Percentiles rank a stretch among this genome's conserved stretches.
Evolutionary conservation across 345 rosid genomes (phyloP).

Genomic region (Noccaea bulbosa): DNA sequence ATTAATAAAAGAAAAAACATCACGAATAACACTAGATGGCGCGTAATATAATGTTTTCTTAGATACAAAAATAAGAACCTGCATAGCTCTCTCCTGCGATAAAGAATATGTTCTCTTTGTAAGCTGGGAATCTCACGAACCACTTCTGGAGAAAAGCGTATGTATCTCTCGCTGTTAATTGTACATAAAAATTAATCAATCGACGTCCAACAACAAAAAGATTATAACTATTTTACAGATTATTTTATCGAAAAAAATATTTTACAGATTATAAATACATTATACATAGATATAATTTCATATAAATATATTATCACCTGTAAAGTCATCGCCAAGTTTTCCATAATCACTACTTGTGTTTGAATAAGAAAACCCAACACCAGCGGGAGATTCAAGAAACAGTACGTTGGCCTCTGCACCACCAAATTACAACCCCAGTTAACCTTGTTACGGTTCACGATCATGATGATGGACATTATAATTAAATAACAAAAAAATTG

Average conservation of each 20-base stretch:
- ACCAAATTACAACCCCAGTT: slow-evolving; percentile 29
- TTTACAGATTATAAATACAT: not conserved
- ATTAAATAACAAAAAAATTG: not conserved
- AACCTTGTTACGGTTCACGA: not conserved
- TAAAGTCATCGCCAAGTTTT: slow-evolving; percentile 63
- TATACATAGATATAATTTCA: not conserved
- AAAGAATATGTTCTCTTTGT: slow-evolving; percentile 54
- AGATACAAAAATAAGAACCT: slow-evolving; percentile 44
- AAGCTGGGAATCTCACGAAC: slow-evolving; percentile 73
- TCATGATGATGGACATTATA: not conserved
- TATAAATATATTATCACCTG: slow-evolving; percentile 50
- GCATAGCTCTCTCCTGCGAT: slow-evolving; percentile 97
- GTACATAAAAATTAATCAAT: not conserved
- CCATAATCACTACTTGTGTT: slow-evolving; percentile 64
- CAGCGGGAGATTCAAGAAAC: slow-evolving; percentile 88
- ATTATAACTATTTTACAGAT: not conserved
- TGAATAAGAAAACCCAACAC: slow-evolving; percentile 92
- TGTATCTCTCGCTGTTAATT: slow-evolving; percentile 65
- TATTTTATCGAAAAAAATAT: not conserved
- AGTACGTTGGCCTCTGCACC: slow-evolving; percentile 80
- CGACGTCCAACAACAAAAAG: not conserved
- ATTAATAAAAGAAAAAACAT: not conserved
- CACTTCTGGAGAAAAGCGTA: slow-evolving; percentile 73
- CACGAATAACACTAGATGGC: not conserved
- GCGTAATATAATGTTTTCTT: not conserved